Base-by-base conservation (phyloP, 495 filamentous ascomycete species). In the Pseudoneurospora amorphoporcata region DNA sequence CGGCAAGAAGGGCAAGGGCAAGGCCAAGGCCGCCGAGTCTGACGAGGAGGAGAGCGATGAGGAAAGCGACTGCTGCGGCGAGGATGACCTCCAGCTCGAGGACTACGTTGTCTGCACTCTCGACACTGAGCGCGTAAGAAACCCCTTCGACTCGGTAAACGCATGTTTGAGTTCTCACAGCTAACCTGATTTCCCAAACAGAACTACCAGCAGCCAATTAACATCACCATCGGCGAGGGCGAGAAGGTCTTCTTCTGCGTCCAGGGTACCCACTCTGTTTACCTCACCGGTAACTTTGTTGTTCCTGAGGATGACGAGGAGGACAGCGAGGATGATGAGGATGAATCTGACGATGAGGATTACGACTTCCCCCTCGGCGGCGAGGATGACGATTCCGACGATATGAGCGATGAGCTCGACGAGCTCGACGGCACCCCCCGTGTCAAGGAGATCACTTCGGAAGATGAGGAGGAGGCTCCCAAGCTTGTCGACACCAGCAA, bases 261-360 rank as follows among this genome's bases (percentile, higher is more conserved):
- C 74, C 88, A 89, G 73, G 95, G 95, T 77, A 97, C 93, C 68
- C 93, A 97, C 85, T 87, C 90, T 71, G 85, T 99, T 75, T 94
- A 89, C 84, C 87, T 99, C 39, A 98, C 95, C 69, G 95, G 95
- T 76, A 99, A 99, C 87, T 98, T 97, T 81, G 88, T 98, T 70
- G 79, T 88, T 40, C 83, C 86, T 71, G 73, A 85, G 58, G 83
- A 85, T 69, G 85, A 90, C 42, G 81, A 84, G 68, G 85, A 87
- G 39, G 76, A 78, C 43, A 69, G 41, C 39, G 87, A 89, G 45
- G 84, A 87, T 37, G 86, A 91, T 17, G 90, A 92, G 10, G 87
- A 90, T 9, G 88, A 90, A 8, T 88, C 90, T 42, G 89, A 91
- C 6, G 88, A 91, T 43, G 87, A 90, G 4, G 90, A 92, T 70